Evolutionary conservation across 208 protist species (phyloP).

Genomic region (Entamoeba moshkovskii): DNA sequence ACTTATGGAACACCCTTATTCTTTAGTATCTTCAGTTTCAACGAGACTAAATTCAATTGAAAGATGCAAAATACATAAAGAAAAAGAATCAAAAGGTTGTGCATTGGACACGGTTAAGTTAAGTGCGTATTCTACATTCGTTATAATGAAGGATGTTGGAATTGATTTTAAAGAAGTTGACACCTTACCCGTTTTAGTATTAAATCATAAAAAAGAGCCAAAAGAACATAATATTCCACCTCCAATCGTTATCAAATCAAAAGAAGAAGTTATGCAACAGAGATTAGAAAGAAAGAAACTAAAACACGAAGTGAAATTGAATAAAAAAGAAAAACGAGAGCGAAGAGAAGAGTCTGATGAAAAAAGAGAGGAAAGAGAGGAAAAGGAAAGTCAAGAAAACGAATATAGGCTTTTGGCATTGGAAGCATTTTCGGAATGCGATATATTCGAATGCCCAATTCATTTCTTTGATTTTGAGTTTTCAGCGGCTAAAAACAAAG

Average conservation of each 20-base stretch:
- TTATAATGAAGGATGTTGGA: not conserved
- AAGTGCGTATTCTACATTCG: not conserved
- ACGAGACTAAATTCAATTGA: not conserved
- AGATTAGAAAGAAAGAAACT: not conserved
- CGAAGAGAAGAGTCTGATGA: not conserved
- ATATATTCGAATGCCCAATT: not conserved
- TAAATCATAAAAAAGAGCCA: not conserved
- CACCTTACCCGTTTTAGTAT: not conserved
- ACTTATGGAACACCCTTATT: not conserved
- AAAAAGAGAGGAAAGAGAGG: not conserved
- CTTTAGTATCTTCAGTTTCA: not conserved
- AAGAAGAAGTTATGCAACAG: not conserved
- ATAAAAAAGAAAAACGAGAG: not conserved
- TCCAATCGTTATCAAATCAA: not conserved
- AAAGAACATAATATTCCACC: not conserved
- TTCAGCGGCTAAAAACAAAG: not conserved
- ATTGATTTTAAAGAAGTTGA: not conserved
- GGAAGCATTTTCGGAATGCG: not conserved
- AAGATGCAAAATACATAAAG: not conserved
- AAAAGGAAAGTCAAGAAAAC: not conserved
- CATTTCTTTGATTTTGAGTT: not conserved
- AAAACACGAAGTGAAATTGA: not conserved
- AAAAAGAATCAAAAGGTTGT: not conserved
- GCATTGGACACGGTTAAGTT: not conserved
- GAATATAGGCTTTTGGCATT: not conserved